A percentile compares a stretch with the other conserved stretches of the same genome.
Conservation (phyloP, 495 filamentous ascomycete genomes). For the Xylaria grammica region DNA sequence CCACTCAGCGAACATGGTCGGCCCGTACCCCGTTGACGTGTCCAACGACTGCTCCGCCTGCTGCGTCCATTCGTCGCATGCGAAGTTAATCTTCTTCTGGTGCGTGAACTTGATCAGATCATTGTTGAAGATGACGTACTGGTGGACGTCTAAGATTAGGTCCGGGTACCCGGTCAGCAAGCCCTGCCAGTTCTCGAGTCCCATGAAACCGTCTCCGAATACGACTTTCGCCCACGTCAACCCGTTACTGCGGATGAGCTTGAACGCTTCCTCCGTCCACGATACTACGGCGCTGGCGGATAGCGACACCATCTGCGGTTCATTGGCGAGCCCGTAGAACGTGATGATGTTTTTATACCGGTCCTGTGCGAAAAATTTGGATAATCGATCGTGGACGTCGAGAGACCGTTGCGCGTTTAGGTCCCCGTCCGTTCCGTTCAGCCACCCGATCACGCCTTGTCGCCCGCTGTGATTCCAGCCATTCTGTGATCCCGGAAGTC, state of each 20-base stretch:
- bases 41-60: slow-evolving; percentile 75
- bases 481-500: slow-evolving; percentile 81
- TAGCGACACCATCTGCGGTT: slow-evolving; percentile 78
- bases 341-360: slow-evolving; percentile 83
- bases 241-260: slow-evolving; percentile 72
- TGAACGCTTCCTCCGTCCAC: slow-evolving; percentile 71
- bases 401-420: slow-evolving; percentile 75
- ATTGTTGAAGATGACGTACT: slow-evolving; percentile 88
- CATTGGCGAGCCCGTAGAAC: slow-evolving; percentile 87
- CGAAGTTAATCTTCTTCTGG: slow-evolving; percentile 76
- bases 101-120: slow-evolving; percentile 76
- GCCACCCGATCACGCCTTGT: slow-evolving; percentile 73
- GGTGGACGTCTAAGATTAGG: slow-evolving; percentile 89
- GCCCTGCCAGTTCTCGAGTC: slow-evolving; percentile 78
- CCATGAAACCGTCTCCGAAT: slow-evolving; percentile 85
- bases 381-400: slow-evolving; percentile 80
- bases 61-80: slow-evolving; percentile 82
- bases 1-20: slow-evolving; percentile 98
- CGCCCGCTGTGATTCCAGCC: slow-evolving; percentile 89
- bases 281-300: slow-evolving; percentile 61
- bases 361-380: slow-evolving; percentile 82
- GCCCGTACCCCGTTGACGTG: slow-evolving; percentile 82
- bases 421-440: slow-evolving; percentile 73
- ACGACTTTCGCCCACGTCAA: slow-evolving; percentile 61
- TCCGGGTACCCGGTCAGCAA: slow-evolving; percentile 59